Evolutionary conservation across 2,329 filamentous ascomycete species (phyloP).

Genomic region (Tolypocladium endophyticum): DNA sequence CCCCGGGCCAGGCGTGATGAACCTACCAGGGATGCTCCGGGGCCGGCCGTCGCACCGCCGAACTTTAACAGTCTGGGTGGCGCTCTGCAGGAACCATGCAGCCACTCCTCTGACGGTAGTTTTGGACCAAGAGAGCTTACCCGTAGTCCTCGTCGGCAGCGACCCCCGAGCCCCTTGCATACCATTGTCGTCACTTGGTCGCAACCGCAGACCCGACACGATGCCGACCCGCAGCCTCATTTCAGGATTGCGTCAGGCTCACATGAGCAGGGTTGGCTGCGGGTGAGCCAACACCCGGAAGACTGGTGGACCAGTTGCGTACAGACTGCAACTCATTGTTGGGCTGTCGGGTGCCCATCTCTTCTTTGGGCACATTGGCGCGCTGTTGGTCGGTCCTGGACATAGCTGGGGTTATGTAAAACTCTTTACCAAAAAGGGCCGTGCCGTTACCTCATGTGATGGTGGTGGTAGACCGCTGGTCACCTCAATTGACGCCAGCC

Average conservation of each 20-base stretch:
- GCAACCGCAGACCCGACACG: not conserved
- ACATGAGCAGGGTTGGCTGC: not conserved
- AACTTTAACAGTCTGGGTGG: not conserved
- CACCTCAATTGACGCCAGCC: no score
- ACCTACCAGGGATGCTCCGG: not conserved
- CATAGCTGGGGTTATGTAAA: not conserved
- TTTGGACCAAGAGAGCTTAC: not conserved
- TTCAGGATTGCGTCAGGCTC: not conserved
- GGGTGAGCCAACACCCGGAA: not conserved
- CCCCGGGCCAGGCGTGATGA: no score
- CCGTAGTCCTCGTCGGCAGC: not conserved
- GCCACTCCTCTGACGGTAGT: not conserved
- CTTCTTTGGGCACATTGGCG: not conserved
- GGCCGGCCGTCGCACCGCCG: not conserved
- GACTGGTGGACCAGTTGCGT: not conserved
- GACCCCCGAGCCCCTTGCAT: not conserved
- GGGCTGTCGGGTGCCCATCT: not conserved
- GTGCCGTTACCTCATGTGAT: not conserved
- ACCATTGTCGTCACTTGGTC: not conserved
- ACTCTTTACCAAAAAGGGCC: not conserved
- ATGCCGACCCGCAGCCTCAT: not conserved
- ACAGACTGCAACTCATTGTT: not conserved
- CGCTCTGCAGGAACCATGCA: constrained; percentile 1
- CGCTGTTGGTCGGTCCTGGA: not conserved
- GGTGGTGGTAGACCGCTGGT: no score